Evolutionary conservation across 345 rosid species (phyloP).

Genomic region (Brassica nigra): DNA sequence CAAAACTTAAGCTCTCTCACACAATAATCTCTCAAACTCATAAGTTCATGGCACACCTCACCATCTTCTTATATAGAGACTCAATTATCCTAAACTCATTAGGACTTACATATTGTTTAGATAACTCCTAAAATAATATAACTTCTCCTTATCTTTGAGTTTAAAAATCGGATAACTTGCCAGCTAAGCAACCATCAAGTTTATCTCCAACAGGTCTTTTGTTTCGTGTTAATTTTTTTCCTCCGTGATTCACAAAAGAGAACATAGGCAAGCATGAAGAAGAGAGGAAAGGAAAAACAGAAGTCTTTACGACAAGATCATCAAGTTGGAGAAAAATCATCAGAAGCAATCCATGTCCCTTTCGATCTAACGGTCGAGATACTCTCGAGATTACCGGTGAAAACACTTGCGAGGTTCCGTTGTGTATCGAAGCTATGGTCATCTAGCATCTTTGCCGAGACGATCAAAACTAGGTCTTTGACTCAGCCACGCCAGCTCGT

Average conservation of each 20-base stretch:
- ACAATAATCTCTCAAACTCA: no score
- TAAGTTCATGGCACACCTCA: no score
- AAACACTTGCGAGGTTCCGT: not conserved
- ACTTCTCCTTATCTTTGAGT: no score
- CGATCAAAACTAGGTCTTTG: not conserved
- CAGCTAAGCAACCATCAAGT: no score
- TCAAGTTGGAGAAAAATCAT: not conserved
- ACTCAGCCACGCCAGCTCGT: not conserved
- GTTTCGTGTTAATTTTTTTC: not conserved
- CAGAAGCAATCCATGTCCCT: not conserved
- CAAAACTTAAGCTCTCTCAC: no score
- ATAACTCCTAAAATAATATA: no score
- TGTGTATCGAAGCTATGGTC: slow-evolving; percentile 1
- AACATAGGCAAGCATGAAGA: not conserved
- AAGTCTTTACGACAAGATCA: not conserved
- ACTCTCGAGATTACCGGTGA: not conserved
- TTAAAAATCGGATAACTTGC: no score
- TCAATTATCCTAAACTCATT: no score
- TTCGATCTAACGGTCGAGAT: not conserved
- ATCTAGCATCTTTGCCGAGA: not conserved
- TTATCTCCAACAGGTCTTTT: not conserved
- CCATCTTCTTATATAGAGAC: no score
- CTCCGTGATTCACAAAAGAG: not conserved
- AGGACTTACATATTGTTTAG: no score
- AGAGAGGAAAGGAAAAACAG: not conserved